phyloP scores from a whole-genome alignment of 1,139 yeast genomes.

The Protomyces gravidus region DNA sequence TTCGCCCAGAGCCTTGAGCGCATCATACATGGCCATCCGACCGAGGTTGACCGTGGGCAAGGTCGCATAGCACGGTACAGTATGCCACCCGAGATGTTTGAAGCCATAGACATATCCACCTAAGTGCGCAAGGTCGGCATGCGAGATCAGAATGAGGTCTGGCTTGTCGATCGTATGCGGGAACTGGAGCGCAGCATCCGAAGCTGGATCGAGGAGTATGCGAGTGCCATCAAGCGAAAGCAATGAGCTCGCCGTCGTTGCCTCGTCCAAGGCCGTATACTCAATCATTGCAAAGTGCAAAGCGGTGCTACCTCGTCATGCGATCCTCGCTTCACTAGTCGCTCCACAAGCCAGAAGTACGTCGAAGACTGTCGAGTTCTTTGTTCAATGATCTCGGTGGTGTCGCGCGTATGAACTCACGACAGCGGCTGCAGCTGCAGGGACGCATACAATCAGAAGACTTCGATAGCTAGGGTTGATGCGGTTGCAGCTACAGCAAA shows the following conservation, averaged over 20 bases:
- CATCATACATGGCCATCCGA: conserved; percentile 75
- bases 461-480: no score
- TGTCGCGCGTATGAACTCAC: no score
- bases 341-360: no score
- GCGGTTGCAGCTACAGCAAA: neutral
- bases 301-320: no score
- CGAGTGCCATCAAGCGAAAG: conserved; percentile 28
- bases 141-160: conserved; percentile 73
- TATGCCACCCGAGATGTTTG: conserved; percentile 55
- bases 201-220: conserved; percentile 31
- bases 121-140: conserved; percentile 72
- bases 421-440: no score
- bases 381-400: no score
- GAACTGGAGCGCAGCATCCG: conserved; percentile 27
- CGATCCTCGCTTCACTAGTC: no score
- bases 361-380: no score
- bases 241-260: conserved; percentile 17
- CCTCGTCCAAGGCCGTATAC: conserved; percentile 4
- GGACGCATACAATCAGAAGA: no score
- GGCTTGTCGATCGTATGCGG: conserved; percentile 12
- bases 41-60: conserved; percentile 85
- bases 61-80: conserved; percentile 78
- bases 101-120: conserved; percentile 76
- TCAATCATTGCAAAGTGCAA: no score
- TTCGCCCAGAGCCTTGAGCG: conserved; percentile 55